A percentile compares a stretch with the other conserved stretches of the same genome.
Evolutionary conservation across 805 yeast species (phyloP).

Genomic region (Kodamaea kakaduensis): DNA sequence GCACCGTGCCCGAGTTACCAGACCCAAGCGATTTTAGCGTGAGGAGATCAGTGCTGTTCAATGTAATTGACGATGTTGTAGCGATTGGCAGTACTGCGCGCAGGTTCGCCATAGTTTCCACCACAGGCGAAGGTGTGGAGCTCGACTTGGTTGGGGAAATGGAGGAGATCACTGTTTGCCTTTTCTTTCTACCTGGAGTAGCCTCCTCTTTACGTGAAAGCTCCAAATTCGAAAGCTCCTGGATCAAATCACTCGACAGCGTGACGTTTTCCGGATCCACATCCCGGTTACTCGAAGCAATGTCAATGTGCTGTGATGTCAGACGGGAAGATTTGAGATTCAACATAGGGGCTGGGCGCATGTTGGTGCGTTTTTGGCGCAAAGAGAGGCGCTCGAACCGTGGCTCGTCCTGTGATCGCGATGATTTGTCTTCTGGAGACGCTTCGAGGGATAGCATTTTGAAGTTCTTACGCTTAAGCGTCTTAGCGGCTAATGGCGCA

Average conservation of each 20-base stretch:
- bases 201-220: conserved; percentile 5
- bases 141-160: conserved; percentile 39
- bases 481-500: conserved; percentile 29
- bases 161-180: conserved; percentile 41
- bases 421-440: conserved; percentile 11
- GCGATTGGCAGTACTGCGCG: conserved; percentile 26
- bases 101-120: conserved; percentile 9
- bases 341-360: conserved; percentile 31
- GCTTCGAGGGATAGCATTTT: conserved; percentile 30
- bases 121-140: conserved; percentile 17
- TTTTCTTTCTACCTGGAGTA: conserved; percentile 19
- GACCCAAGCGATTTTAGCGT: conserved; percentile 77
- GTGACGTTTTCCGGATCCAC: conserved; percentile 23
- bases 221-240: conserved; percentile 27
- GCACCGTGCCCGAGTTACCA: conserved; percentile 92
- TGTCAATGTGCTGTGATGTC: conserved; percentile 7
- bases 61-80: conserved; percentile 28
- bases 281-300: conserved; percentile 18
- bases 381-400: conserved; percentile 11
- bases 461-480: conserved; percentile 38
- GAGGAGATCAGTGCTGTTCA: conserved; percentile 59
- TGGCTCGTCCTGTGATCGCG: conserved; percentile 3
- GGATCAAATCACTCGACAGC: conserved; percentile 20
- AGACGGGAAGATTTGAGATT: conserved; percentile 12
- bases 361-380: conserved; percentile 18